A percentile compares a stretch with the other conserved stretches of the same genome.
phyloP scores from a whole-genome alignment of 225 moss, liverwort and hornwort species.

The Anthoceros angustus region DNA sequence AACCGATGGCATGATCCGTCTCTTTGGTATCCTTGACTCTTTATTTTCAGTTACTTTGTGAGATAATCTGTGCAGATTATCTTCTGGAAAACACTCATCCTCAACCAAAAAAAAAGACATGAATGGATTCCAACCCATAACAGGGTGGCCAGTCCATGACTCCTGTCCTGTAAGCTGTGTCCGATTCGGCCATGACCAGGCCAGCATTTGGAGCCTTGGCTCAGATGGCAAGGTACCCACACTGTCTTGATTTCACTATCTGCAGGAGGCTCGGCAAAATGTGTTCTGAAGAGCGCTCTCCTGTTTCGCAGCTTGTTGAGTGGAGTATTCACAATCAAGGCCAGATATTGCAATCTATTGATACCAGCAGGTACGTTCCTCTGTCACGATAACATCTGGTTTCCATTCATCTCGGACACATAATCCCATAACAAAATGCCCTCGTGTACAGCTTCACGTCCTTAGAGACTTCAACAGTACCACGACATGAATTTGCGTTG shows the following conservation, averaged over 20 bases:
- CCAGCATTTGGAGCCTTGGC: slow-evolving; percentile 72
- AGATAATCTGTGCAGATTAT: not conserved
- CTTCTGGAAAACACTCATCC: not conserved
- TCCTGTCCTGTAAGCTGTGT: slow-evolving; percentile 67
- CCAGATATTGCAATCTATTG: slow-evolving; percentile 52
- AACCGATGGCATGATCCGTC: slow-evolving; percentile 90
- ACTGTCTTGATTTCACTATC: not conserved
- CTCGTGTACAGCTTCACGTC: slow-evolving; percentile 30
- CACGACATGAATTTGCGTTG: slow-evolving; percentile 75
- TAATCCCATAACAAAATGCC: not conserved
- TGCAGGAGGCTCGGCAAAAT: not conserved
- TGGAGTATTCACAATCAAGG: slow-evolving; percentile 96
- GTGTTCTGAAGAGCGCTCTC: not conserved
- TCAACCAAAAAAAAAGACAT: slow-evolving; percentile 30
- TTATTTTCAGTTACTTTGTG: not conserved
- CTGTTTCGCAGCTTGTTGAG: slow-evolving; percentile 51
- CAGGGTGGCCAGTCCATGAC: slow-evolving; percentile 81
- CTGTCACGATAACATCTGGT: not conserved
- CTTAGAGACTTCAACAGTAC: slow-evolving; percentile 27
- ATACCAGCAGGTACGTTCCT: slow-evolving; percentile 51
- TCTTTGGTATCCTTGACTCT: slow-evolving; percentile 46
- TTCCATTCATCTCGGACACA: not conserved
- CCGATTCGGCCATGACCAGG: slow-evolving; percentile 69
- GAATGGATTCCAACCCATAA: slow-evolving; percentile 64
- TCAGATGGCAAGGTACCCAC: slow-evolving; percentile 75